Conservation (phyloP, 2,329 filamentous ascomycete species). For the Macrophomina pseudophaseolina region DNA sequence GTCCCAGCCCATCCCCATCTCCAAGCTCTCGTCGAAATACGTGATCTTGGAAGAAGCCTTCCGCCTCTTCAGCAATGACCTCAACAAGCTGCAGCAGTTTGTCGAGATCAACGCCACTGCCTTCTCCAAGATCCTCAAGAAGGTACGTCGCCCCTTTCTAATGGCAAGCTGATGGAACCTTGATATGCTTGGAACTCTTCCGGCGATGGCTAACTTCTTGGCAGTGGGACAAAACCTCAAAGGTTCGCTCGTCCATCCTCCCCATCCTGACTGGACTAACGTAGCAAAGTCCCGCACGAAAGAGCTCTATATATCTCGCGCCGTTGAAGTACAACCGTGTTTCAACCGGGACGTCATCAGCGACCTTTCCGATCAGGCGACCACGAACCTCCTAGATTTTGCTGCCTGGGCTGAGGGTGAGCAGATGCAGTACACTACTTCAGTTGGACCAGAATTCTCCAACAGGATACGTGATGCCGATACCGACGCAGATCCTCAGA, state of each 20-base stretch:
- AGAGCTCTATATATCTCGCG: constrained; percentile 92
- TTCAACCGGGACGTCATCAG: constrained; percentile 98
- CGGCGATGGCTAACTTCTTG: constrained; percentile 42
- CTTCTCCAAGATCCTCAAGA: constrained; percentile 98
- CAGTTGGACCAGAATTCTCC: constrained; percentile 36
- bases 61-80: constrained; percentile 92
- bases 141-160: constrained; percentile 57
- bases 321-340: constrained; percentile 96
- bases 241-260: constrained; percentile 56
- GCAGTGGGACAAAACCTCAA: constrained; percentile 98
- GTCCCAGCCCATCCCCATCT: constrained; percentile 74
- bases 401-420: constrained; percentile 98
- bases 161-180: not conserved
- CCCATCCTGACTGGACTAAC: constrained; percentile 2
- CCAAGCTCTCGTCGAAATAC: constrained; percentile 89
- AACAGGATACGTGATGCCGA: constrained; percentile 64
- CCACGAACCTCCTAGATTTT: constrained; percentile 91
- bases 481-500: constrained; percentile 84
- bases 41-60: constrained; percentile 95
- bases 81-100: constrained; percentile 98
- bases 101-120: constrained; percentile 97
- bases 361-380: constrained; percentile 94
- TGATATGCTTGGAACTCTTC: not conserved
- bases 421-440: constrained; percentile 70
- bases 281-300: constrained; percentile 82